Percentiles rank a stretch among this genome's conserved stretches.
Conservation (phyloP, 2,329 filamentous ascomycete species). For the Mycosphaerella arachidis region DNA sequence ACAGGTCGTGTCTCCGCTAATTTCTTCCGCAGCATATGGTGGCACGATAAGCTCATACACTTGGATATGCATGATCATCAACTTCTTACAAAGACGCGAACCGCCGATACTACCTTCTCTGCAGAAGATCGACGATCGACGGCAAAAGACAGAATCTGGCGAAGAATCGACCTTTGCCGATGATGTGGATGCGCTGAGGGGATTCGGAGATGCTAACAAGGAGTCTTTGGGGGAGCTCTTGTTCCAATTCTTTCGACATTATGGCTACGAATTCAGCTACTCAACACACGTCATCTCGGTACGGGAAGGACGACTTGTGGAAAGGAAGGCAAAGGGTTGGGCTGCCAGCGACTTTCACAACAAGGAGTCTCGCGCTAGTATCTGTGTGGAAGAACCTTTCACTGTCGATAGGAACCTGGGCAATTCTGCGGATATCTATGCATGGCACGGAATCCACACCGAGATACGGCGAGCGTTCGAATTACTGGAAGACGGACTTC, state of each 20-base stretch:
- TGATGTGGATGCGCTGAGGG: conserved; percentile 60
- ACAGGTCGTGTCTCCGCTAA: conserved; percentile 8
- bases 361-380: conserved; percentile 59
- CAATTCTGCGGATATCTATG: conserved; percentile 93
- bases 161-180: conserved; percentile 77
- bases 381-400: conserved; percentile 97
- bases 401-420: conserved; percentile 84
- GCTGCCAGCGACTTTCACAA: conserved; percentile 51
- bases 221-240: conserved; percentile 80
- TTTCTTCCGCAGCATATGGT: conserved; percentile 63
- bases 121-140: conserved; percentile 66
- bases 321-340: conserved; percentile 86
- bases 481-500: conserved; percentile 65
- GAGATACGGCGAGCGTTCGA: conserved; percentile 88
- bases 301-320: conserved; percentile 70
- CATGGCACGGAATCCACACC: conserved; percentile 83
- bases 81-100: conserved; percentile 83
- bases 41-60: conserved; percentile 97
- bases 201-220: conserved; percentile 73
- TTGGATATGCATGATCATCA: conserved; percentile 98
- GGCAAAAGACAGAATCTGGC: conserved; percentile 59
- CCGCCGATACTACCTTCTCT: conserved; percentile 81
- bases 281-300: conserved; percentile 80
- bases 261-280: conserved; percentile 89
- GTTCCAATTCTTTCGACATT: conserved; percentile 93